Evolutionary conservation across 208 protist genomes (phyloP), one percentile per base, ranked within the genome.

Genomic region (Trypanosoma platydactyli): DNA sequence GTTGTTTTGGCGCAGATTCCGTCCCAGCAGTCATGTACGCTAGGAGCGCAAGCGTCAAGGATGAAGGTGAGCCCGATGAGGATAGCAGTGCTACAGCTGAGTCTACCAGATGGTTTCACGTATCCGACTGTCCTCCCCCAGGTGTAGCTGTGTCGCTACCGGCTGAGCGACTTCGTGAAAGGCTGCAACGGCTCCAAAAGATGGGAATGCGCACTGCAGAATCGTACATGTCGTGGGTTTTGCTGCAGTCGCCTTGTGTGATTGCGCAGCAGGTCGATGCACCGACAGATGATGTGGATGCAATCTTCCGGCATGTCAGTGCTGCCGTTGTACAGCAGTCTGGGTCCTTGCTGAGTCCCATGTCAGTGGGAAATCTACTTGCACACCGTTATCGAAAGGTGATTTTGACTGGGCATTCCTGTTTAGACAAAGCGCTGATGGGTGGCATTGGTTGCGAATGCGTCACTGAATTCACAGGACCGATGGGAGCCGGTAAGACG

Each of bases 391-490:
- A 64, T 45, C 45, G 35, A 13, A 7, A 54, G 22, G 25, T 58
- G 15, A 59, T 90, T 33, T 51, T 78, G 13, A 89, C 81, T 5
- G 78, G 83, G 0, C 53, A 82, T 44, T 42, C 55, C 12, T 70
- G 60, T 40, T 80, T 90, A n/a, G 85, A 91, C 59, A 49, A 33
- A 7, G 73, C 71, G 5, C 59, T 89, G 33, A 65, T 66, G 16
- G 85, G 81, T 24, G 83, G 79, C 11, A 45, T 89, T 40, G 59
- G 58, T 15, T 71, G 72, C 11, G 77, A 79, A n/a, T 75, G 76
- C n/a, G 42, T 92, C 18, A 77, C 68, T 20, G 80, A 89, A 54
- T 76, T 91, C 45, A 86, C 81, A n/a, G 83, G 83, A 4, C 29
- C 65, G 12, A 48, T 41, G 3, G 55, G 68, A 20, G 44, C 64